Evolutionary conservation across 495 filamentous ascomycete species (phyloP), one percentile per base, ranked within the genome.

Genomic region (Penicillium fimorum): DNA sequence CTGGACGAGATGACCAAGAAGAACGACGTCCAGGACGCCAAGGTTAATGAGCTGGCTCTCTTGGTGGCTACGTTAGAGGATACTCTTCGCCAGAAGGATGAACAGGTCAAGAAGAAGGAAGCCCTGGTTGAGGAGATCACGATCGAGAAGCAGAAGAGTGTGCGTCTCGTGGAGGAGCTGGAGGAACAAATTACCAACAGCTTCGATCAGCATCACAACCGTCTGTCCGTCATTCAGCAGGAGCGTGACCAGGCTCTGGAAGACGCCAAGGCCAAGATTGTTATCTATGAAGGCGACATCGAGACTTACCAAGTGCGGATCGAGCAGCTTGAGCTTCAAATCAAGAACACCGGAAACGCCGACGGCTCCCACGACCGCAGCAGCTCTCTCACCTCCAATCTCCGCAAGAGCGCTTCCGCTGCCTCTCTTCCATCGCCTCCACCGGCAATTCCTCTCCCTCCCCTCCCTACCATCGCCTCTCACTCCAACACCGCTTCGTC

Each of bases 151-250:
- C 72, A 91, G 73, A 95, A 94, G 77, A 93, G 92, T 70, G 88
- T 88, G 15, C 85, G 89, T 43, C 77, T 99, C 9, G 88, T 97
- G 8, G 91, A 97, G 65, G 94, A 97, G 72, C 85, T 99, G 17
- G 94, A 99, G 70, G 92, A 99, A 57, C 93, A 99, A 64, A 84
- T 99, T n/a, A 87, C 89, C 58, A 90, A 79, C 67, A 96, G 90
- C 72, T 98, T 88, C 68, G 94, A 98, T 55, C 90, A 96, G 65
- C 91, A 93, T 60, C 89, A 96, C 68, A 93, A 90, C 70, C 89
- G 93, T 62, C 72, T 90, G 12, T 87, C 89, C 66, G 66, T 82
- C 77, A 76, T 92, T 72, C 65, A 87, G 70, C 58, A 78, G 33
- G 81, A 83, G 59, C 77, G 79, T 59, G 70, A 76, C 37, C 76